Percentiles rank a stretch among this genome's conserved stretches.
phyloP scores from a whole-genome alignment of 306 rosid species.

The Notholithocarpus densiflorus region DNA sequence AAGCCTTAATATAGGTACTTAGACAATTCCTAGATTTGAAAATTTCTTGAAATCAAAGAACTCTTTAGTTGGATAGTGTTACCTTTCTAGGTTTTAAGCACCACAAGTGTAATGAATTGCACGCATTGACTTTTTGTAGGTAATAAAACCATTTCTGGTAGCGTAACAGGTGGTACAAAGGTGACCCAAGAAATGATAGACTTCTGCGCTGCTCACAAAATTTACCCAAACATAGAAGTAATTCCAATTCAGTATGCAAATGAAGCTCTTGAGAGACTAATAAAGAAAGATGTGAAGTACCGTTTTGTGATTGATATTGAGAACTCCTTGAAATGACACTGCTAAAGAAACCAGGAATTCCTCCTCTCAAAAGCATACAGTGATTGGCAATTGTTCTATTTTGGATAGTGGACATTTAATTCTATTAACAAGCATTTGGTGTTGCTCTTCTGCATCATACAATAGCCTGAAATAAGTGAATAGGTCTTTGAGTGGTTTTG shows the following conservation, averaged over 20 bases:
- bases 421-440: not conserved
- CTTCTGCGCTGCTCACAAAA: constrained; percentile 62
- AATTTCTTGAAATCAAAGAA: constrained; percentile 4
- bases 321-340: constrained; percentile 48
- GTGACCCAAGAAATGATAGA: constrained; percentile 72
- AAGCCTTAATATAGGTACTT: constrained; percentile 58
- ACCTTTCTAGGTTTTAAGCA: not conserved
- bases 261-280: constrained; percentile 82
- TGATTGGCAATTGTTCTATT: not conserved
- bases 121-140: constrained; percentile 43
- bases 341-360: not conserved
- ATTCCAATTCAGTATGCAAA: constrained; percentile 75
- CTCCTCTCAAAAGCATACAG: not conserved
- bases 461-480: not conserved
- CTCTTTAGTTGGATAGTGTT: not conserved
- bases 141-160: constrained; percentile 59
- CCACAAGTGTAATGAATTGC: not conserved
- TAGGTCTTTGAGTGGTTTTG: not conserved
- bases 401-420: not conserved
- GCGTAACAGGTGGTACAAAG: constrained; percentile 59
- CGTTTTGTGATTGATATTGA: constrained; percentile 83
- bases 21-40: not conserved
- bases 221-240: constrained; percentile 73
- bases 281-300: constrained; percentile 67
- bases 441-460: not conserved